Conservation (phyloP, 768 basidiomycete genomes). For the Phaffia tasmanica region DNA sequence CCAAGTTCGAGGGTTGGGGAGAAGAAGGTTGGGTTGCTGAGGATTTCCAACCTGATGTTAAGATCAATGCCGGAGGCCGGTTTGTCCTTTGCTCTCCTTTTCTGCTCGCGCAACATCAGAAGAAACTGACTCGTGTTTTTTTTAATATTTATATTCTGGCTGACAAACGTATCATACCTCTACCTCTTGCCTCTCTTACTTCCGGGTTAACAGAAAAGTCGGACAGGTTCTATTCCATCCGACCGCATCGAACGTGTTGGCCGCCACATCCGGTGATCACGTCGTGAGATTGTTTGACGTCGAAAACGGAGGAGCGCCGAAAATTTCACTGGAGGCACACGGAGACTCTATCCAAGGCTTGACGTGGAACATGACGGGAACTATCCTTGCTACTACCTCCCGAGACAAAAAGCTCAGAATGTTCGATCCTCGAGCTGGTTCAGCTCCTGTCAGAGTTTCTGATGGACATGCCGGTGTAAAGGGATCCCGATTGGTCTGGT, state of each 20-base stretch:
- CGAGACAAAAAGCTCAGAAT: slow-evolving; percentile 83
- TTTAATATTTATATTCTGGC: not conserved
- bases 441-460: slow-evolving; percentile 64
- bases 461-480: slow-evolving; percentile 93
- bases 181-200: too few relatives aligned
- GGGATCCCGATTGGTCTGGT: slow-evolving; percentile 75
- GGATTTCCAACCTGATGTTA: slow-evolving; percentile 62
- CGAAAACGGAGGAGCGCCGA: slow-evolving; percentile 52
- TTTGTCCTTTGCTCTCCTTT: slow-evolving; percentile 11
- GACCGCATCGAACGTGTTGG: slow-evolving; percentile 73
- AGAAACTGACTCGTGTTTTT: not conserved
- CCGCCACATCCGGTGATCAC: slow-evolving; percentile 68
- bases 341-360: slow-evolving; percentile 78
- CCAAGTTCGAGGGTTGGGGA: slow-evolving; percentile 66
- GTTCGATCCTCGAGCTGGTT: slow-evolving; percentile 76
- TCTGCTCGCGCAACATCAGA: too few relatives aligned
- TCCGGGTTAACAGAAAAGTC: slow-evolving; percentile 52
- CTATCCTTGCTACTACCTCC: slow-evolving; percentile 73
- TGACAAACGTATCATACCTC: not conserved
- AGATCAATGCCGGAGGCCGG: slow-evolving; percentile 36
- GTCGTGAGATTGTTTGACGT: slow-evolving; percentile 87
- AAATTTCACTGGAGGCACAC: slow-evolving; percentile 57
- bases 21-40: slow-evolving; percentile 28
- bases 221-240: slow-evolving; percentile 93
- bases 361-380: slow-evolving; percentile 70